A percentile compares a stretch with the other conserved stretches of the same genome.
Conservation (phyloP, 1,139 yeast genomes). For the Geotrichum candidum region DNA sequence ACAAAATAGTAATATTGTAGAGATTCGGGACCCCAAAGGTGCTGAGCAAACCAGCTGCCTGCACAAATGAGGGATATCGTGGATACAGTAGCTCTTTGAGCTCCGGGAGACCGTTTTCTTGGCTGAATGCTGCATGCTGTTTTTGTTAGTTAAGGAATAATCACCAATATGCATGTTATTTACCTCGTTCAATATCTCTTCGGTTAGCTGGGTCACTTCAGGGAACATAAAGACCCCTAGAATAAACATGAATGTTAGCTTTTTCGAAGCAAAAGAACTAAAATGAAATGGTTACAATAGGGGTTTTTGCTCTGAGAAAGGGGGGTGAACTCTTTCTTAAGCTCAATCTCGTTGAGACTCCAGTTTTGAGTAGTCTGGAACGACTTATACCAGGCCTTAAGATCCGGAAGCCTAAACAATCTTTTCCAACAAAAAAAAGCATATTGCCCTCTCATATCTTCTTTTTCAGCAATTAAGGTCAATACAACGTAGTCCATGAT, state of each 20-base stretch:
- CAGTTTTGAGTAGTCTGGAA: constrained; percentile 29
- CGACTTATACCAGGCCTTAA: constrained; percentile 20
- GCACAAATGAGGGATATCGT: constrained; percentile 35
- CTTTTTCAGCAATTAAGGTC: constrained; percentile 40
- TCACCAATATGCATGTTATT: constrained; percentile 23
- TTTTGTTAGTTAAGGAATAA: constrained; percentile 31
- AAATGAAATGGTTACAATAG: constrained; percentile 17
- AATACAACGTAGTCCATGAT: constrained; percentile 50
- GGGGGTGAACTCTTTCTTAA: constrained; percentile 21
- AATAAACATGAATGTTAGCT: constrained; percentile 15
- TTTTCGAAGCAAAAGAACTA: constrained; percentile 14
- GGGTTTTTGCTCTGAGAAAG: constrained; percentile 14
- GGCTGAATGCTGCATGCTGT: constrained; percentile 30
- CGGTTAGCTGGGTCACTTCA: constrained; percentile 30
- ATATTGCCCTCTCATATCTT: constrained; percentile 24
- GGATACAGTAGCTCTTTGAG: constrained; percentile 46
- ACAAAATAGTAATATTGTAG: constrained; percentile 51
- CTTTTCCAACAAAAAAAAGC: constrained; percentile 30
- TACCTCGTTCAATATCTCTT: constrained; percentile 16
- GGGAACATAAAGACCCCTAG: constrained; percentile 36
- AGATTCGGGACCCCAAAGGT: constrained; percentile 26
- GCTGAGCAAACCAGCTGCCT: constrained; percentile 28
- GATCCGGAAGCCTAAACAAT: constrained; percentile 26
- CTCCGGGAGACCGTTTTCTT: constrained; percentile 38
- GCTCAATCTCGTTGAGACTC: constrained; percentile 25